Conservation (phyloP, 371 early-diverging fungal genomes). For the Mycotypha africana region DNA sequence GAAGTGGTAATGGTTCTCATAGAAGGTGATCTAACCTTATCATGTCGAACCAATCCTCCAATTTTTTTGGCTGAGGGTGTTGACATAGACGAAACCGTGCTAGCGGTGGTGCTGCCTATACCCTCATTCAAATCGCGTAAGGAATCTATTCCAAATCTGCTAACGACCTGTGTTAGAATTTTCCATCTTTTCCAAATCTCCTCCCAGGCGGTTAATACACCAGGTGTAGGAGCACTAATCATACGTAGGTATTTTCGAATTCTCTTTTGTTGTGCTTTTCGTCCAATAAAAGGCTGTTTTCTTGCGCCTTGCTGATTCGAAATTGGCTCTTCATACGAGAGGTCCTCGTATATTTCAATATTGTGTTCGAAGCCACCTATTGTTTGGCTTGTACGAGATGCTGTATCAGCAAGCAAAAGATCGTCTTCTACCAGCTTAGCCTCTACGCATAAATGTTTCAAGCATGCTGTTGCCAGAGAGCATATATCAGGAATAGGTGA, state of each 20-base stretch:
- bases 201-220: constrained; percentile 77
- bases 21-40: constrained; percentile 3
- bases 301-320: constrained; percentile 4
- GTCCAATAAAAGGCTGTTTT: constrained; percentile 46
- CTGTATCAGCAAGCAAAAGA: constrained; percentile 1
- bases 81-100: background rate
- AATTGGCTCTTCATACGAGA: constrained; percentile 44
- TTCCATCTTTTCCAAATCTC: constrained; percentile 79
- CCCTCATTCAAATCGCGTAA: constrained; percentile 7
- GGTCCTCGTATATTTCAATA: constrained; percentile 62
- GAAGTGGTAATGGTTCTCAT: constrained; percentile 4
- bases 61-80: constrained; percentile 16
- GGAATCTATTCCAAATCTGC: constrained; percentile 18
- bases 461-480: constrained; percentile 46
- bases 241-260: constrained; percentile 63
- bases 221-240: constrained; percentile 59
- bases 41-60: constrained; percentile 19
- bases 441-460: constrained; percentile 52
- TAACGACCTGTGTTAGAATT: constrained; percentile 28
- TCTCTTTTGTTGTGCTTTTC: constrained; percentile 72
- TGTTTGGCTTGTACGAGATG: constrained; percentile 23
- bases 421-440: constrained; percentile 52
- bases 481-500: constrained; percentile 69
- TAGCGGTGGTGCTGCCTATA: background rate
- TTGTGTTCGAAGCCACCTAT: constrained; percentile 56